Evolutionary conservation across 768 basidiomycete genomes (phyloP).

Genomic region (Panaeolus papilionaceus): DNA sequence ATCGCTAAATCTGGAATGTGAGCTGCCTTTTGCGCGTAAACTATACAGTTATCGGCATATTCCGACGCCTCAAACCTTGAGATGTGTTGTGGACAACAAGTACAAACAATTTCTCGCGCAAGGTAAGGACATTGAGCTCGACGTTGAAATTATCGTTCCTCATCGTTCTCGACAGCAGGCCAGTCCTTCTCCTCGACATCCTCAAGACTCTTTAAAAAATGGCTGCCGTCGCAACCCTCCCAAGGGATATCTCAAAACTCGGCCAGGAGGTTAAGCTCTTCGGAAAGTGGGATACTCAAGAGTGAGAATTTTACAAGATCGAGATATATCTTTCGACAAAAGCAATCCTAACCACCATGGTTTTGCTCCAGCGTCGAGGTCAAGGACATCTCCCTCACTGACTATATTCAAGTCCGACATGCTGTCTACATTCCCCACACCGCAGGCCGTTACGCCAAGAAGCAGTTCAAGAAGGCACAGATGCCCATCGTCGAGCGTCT

Average conservation of each 20-base stretch:
- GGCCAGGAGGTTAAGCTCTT: conserved; percentile 94
- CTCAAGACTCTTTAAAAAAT: conserved; percentile 51
- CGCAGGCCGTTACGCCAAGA: conserved; percentile 98
- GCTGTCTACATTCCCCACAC: conserved; percentile 98
- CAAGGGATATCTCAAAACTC: conserved; percentile 81
- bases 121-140: conserved; percentile 41
- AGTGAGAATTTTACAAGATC: conserved; percentile 60
- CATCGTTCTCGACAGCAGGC: conserved; percentile 32
- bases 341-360: conserved; percentile 24
- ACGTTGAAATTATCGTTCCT: conserved; percentile 33
- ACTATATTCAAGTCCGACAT: conserved; percentile 99
- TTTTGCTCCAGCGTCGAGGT: conserved; percentile 80
- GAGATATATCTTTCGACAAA: conserved; percentile 2
- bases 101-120: conserved; percentile 49
- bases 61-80: conserved; percentile 53
- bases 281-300: conserved; percentile 98
- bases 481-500: conserved; percentile 99
- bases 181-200: conserved; percentile 41
- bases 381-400: conserved; percentile 98
- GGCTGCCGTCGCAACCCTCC: conserved; percentile 74
- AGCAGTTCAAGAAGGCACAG: conserved; percentile 99
- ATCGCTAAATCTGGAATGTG: conserved; percentile 18
- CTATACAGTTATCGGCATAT: conserved; percentile 52
- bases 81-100: conserved; percentile 47
- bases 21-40: conserved; percentile 31